Base-by-base conservation (phyloP, 148 eudicot genomes). In the Chenopodium suecicum region DNA sequence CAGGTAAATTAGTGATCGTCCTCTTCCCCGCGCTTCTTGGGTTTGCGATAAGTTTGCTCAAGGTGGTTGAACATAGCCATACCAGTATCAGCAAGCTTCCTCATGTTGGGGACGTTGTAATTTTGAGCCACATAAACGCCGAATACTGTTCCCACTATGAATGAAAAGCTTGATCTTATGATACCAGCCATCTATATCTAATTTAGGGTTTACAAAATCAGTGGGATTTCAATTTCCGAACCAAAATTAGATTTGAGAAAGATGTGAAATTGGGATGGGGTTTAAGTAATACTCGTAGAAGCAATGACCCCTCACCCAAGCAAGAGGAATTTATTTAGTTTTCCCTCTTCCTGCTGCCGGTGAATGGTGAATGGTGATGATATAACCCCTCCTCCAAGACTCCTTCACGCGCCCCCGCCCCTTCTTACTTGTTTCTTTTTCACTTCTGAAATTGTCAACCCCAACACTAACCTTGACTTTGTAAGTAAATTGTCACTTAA, bases 21-120 rank as follows among this genome's bases (percentile, higher is more conserved):
- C 25, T 84, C 86, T 10, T 77, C 86, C 10, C 75, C 77, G 19
- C 29, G 67, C 32, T 85, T 81, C 82, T 85, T 85, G 29, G 87
- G 87, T 60, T 85, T 85, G 52, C 87, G 84, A 78, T 85, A 82
- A 68, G 87, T 81, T 54, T 85, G 76, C 14, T 85, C 84, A 22
- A 81, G 23, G 41, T 85, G 87, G 65, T 85, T 85, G 47, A 85
- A 65, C 82, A 73, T 68, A 5, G 78, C 82, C 73, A 85, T 52
- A 13, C 82, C 87, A 58, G 76, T 81, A 32, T 85, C 82, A 32
- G 75, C 70, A 1, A 85, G 74, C 67, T 84, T 85, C 66, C 23
- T 73, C 37, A 85, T 85, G 71, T 85, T 85, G 1, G 87, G 87
- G 8, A 85, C 84, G 79, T 85, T 32, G 84, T 85, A 85, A 27